Base-by-base conservation (phyloP, 306 rosid species). In the Argentina anserina region DNA sequence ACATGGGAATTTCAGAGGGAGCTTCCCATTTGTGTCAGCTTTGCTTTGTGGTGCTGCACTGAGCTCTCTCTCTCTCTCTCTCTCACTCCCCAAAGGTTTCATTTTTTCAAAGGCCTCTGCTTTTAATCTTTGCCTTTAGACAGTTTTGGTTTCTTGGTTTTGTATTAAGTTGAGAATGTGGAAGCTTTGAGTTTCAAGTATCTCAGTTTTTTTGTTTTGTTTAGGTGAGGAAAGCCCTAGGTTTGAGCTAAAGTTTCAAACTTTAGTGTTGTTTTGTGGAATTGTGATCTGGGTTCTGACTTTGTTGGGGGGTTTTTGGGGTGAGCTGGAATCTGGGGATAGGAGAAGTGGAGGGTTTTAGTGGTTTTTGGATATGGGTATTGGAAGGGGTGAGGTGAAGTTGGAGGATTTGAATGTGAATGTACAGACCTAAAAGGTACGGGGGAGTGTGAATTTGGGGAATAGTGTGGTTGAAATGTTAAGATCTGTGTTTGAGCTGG, bases 401-500 rank as follows among this genome's bases (percentile, higher is more conserved):
- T 74, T 65, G 79, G 59, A 61, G 53, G 72, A 47, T 47, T 82
- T 34, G 52, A 71, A 39, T 55, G 75, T 71, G 65, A 40, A 71
- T 55, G 65, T 59, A 15, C 1, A 59, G 74, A 53, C 50, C 37
- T 17, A 34, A 50, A 21, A 45, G 34, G 45, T 74, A 70, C 70
- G 69, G 78, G 42, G 67, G 45, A 41, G 41, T 47, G 75, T 76
- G 20, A 75, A 63, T 50, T 69, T 47, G 40, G 53, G 71, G 84
- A 55, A 25, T 82, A 65, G 43, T 68, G 67, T 69, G 79, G 46
- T 56, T 56, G 50, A 66, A 83, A 79, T 70, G 76, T 72, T 70
- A 79, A 89, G 96, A 89, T 87, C 92, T 84, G 84, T 76, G 73
- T 23, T 69, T 60, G 74, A 65, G 67, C 77, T 80, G 64, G 66